Base-by-base conservation (phyloP, 2,329 filamentous ascomycete species). In the Lecanicillium sp. region DNA sequence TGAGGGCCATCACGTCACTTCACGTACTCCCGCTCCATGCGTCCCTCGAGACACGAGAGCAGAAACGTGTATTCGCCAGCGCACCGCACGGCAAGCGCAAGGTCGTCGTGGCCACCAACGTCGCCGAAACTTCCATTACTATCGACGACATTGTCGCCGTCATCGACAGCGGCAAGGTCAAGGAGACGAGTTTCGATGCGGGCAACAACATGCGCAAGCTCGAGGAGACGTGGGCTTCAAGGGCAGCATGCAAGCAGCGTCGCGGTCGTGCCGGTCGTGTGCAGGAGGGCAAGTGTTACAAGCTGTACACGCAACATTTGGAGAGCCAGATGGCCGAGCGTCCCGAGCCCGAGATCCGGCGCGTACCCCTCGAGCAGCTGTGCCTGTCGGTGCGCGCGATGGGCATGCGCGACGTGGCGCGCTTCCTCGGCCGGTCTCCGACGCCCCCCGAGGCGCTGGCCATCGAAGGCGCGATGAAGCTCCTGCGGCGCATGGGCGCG, bases 91-190 rank as follows among this genome's bases (percentile, higher is more conserved):
- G 90, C 0, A 90, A 88, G 67, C 79, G 93, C 29, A 98, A 98
- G 67, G 81, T 98, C 11, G 87, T 98, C 27, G 87, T 91, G 6
- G 88, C 93, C 1, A 98, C 93, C 37, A 98, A 98, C 59, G 91
- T 98, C 2, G 93, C 93, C 2, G 93, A 98, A 65, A 98, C 93
- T 0, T 97, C 93, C 2, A 97, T 98, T 63, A 98, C 93, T 0
- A 98, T 98, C 51, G 90, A 96, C 61, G 93, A 98, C 61, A 87
- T 98, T 45, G 87, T 97, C 2, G 91, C 88, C 2, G 93, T 98
- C 38, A 91, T 98, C 54, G 93, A 98, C 63, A 93, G 86, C 10
- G 93, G 93, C 23, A 84, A 89, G 45, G 93, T 98, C 51, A 98
- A 98, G 62, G 91, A 98, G 66, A 98, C 90, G 0, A 91, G 87